Percentiles rank a stretch among this genome's conserved stretches.
Evolutionary conservation across 768 basidiomycete genomes (phyloP).

Genomic region (Termitomyces sp.): DNA sequence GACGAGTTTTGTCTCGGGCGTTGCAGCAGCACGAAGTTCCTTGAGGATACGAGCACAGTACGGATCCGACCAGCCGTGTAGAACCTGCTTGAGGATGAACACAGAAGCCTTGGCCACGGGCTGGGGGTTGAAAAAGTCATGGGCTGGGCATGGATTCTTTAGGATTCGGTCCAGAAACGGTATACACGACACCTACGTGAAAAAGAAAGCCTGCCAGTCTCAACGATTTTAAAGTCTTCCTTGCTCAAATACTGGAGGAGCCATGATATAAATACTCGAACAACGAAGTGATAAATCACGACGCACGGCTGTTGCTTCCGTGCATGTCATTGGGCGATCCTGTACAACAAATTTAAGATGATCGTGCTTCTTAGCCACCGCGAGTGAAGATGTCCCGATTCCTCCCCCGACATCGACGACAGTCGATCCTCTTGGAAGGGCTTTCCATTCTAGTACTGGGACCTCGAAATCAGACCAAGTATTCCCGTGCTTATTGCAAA

Average conservation of each 20-base stretch:
- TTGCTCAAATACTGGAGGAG: slow-evolving; percentile 7
- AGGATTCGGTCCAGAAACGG: not conserved
- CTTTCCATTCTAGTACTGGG: slow-evolving; percentile 20
- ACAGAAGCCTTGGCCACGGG: slow-evolving; percentile 28
- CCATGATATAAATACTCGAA: not conserved
- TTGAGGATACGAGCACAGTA: too few species aligned
- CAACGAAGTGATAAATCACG: not conserved
- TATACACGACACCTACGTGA: not conserved
- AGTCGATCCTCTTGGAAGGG: slow-evolving; percentile 14
- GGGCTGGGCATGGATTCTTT: slow-evolving; percentile 9
- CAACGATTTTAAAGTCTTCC: not conserved
- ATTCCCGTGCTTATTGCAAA: too few species aligned
- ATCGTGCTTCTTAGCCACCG: slow-evolving; percentile 14
- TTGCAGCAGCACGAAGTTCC: slow-evolving; percentile 28
- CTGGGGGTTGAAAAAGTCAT: slow-evolving; percentile 33
- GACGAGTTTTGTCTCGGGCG: slow-evolving; percentile 27
- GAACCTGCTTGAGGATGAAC: slow-evolving; percentile 27
- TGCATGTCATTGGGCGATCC: slow-evolving; percentile 15
- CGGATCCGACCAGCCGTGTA: slow-evolving; percentile 36
- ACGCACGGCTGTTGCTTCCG: slow-evolving; percentile 13
- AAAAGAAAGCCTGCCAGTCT: slow-evolving; percentile 3
- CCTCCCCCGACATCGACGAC: too few species aligned
- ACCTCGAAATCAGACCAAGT: not conserved
- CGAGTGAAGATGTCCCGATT: slow-evolving; percentile 17
- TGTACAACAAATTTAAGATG: slow-evolving; percentile 21